phyloP scores from a whole-genome alignment of 257 asterid species.

The Mitragyna speciosa region DNA sequence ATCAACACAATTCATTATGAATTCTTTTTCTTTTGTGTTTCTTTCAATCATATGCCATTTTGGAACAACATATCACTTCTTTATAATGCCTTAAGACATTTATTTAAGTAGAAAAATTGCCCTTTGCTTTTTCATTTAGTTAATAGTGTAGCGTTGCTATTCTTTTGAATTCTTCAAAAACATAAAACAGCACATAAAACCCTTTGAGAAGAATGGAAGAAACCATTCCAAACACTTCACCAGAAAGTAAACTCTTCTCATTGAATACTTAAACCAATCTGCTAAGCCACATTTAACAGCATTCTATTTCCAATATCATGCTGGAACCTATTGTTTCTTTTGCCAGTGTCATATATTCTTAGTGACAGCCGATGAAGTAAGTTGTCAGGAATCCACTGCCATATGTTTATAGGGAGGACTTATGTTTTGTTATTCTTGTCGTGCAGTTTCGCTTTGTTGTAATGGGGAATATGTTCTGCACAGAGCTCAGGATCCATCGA shows the following conservation, averaged over 20 bases:
- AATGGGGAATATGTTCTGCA: conserved; percentile 99
- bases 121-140: neutral
- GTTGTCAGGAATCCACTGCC: neutral
- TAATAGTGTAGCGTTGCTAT: neutral
- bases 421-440: conserved; percentile 12
- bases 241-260: neutral
- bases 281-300: neutral
- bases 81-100: neutral
- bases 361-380: neutral
- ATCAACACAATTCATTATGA: conserved; percentile 8
- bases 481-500: conserved; percentile 88
- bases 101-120: neutral
- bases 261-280: neutral
- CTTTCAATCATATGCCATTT: neutral
- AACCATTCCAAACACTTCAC: conserved; percentile 4
- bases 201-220: neutral
- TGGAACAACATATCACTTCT: neutral
- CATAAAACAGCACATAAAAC: neutral
- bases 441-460: conserved; percentile 92
- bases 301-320: neutral
- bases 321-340: neutral
- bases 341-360: neutral
- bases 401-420: neutral
- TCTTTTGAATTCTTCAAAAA: neutral
- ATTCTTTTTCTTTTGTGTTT: neutral